A percentile compares a stretch with the other conserved stretches of the same genome.
Conservation (phyloP, 441 rosid species). For the Adansonia grandidieri region DNA sequence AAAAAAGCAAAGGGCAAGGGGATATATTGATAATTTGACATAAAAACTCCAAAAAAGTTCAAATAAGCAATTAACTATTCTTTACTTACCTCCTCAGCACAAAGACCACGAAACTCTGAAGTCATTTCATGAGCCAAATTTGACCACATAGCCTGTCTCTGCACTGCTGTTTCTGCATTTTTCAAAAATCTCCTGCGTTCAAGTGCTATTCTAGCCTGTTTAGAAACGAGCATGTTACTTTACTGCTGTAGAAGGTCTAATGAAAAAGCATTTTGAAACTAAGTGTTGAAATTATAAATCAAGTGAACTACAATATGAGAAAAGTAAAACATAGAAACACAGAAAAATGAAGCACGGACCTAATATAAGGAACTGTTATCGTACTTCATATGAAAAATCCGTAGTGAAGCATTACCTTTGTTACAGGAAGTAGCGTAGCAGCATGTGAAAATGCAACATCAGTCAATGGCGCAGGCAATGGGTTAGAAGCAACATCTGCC, state of each 20-base stretch:
- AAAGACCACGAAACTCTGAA: conserved; percentile 98
- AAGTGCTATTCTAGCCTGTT: conserved; percentile 94
- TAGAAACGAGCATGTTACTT: conserved; percentile 27
- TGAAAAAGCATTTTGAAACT: background rate
- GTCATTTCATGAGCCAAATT: conserved; percentile 99
- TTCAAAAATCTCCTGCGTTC: conserved; percentile 91
- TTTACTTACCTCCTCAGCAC: conserved; percentile 92
- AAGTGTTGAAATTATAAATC: background rate
- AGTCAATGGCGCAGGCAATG: conserved; percentile 89
- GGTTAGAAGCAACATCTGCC: conserved; percentile 83
- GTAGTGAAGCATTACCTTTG: conserved; percentile 61
- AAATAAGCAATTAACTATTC: conserved; percentile 3
- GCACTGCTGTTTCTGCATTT: conserved; percentile 97
- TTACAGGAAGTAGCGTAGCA: conserved; percentile 93
- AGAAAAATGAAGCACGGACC: background rate
- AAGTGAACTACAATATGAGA: background rate
- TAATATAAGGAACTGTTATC: background rate
- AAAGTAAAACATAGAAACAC: background rate
- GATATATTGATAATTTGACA: conserved; percentile 6
- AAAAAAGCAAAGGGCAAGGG: background rate
- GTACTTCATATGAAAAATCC: background rate
- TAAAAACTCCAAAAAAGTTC: conserved; percentile 8
- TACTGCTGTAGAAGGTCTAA: conserved; percentile 11
- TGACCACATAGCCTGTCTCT: conserved; percentile 99
- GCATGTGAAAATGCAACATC: conserved; percentile 99